A percentile compares a stretch with the other conserved stretches of the same genome.
Conservation (phyloP, 352 stramenopile genomes). For the Globisporangium mamillatum region DNA sequence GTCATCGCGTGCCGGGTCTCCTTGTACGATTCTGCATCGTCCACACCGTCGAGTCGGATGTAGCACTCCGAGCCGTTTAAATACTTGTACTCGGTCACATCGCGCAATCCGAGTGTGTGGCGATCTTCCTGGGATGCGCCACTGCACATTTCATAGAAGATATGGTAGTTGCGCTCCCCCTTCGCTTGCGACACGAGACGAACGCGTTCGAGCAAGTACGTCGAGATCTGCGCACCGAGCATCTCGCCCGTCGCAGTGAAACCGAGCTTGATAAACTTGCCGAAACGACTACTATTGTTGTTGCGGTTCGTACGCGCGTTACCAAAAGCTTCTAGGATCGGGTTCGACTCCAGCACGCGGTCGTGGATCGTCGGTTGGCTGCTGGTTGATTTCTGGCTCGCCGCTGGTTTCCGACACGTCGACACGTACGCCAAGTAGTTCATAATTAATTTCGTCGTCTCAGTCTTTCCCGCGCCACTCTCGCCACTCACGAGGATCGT, state of each 20-base stretch:
- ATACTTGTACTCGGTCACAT: conserved; percentile 73
- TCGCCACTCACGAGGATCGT: conserved; percentile 96
- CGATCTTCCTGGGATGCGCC: conserved; percentile 65
- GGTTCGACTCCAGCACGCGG: conserved; percentile 93
- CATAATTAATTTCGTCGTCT: conserved; percentile 98
- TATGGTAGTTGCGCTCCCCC: conserved; percentile 97
- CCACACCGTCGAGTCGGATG: conserved; percentile 66
- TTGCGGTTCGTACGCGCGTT: conserved; percentile 95
- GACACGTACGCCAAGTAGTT: conserved; percentile 92
- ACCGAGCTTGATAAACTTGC: conserved; percentile 96
- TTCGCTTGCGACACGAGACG: conserved; percentile 90
- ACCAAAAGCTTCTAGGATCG: conserved; percentile 94
- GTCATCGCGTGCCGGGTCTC: conserved; percentile 79
- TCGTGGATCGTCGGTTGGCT: conserved; percentile 65
- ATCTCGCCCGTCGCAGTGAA: conserved; percentile 81
- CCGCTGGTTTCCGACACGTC: conserved; percentile 23
- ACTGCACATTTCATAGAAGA: conserved; percentile 97
- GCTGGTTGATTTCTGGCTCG: conserved; percentile 6
- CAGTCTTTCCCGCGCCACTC: conserved; percentile 94
- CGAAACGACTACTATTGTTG: conserved; percentile 96
- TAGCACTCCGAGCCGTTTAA: conserved; percentile 82
- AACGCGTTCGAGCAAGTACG: conserved; percentile 96
- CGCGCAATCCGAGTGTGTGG: conserved; percentile 38
- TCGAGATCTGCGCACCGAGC: conserved; percentile 80
- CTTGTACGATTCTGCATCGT: conserved; percentile 77